These are phyloP conservation scores for Ambrosiella beaveri DNA, from an alignment of 2,329 filamentous ascomycete species.

Conservation along the genomic window DNA sequence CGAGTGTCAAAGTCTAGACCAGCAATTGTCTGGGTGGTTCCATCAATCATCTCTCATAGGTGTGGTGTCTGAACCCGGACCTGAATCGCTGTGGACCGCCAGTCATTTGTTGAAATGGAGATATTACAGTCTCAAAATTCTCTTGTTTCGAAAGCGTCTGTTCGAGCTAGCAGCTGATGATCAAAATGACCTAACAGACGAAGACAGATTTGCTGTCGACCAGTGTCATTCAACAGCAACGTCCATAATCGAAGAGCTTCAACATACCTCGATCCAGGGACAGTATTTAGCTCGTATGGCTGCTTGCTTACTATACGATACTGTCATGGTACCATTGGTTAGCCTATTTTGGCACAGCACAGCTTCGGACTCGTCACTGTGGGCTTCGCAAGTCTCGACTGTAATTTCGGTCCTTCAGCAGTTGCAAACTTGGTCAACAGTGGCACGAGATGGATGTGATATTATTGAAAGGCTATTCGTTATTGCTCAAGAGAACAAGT, in stretches of 20 bases:
- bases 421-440: conserved; percentile 43
- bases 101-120: conserved; percentile 68
- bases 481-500: background rate
- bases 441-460: background rate
- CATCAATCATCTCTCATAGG: conserved; percentile 50
- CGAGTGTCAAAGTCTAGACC: conserved; percentile 50
- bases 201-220: conserved; percentile 51
- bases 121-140: conserved; percentile 60
- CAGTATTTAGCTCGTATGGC: conserved; percentile 62
- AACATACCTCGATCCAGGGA: conserved; percentile 48
- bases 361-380: conserved; percentile 30
- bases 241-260: conserved; percentile 53
- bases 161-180: conserved; percentile 41
- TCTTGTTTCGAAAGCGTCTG: conserved; percentile 57
- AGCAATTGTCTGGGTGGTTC: conserved; percentile 55
- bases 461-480: conserved; percentile 1
- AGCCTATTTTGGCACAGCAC: conserved; percentile 53
- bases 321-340: conserved; percentile 61
- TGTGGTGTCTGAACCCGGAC: conserved; percentile 47
- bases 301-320: conserved; percentile 68
- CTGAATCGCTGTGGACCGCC: conserved; percentile 51
- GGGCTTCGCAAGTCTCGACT: conserved; percentile 40
- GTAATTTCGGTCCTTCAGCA: conserved; percentile 43
- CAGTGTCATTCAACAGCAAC: conserved; percentile 53
- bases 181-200: conserved; percentile 26